These are phyloP conservation scores for Yamagishiella unicocca DNA, from an alignment of 139 green algal genomes.

Conservation along the genomic window DNA sequence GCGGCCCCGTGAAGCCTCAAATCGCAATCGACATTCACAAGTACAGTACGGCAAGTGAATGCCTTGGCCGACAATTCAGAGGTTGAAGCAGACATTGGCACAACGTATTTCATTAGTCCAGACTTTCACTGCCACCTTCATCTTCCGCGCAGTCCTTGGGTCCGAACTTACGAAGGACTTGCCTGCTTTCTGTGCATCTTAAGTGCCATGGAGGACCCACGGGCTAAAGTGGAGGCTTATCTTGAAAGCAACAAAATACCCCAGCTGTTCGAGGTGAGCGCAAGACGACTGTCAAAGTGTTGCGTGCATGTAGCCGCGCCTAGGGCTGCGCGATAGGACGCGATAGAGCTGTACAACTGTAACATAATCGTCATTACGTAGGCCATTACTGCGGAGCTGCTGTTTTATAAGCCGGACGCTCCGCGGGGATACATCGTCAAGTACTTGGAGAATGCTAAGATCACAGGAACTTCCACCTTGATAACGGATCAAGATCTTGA, in stretches of 20 bases:
- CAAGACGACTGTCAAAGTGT: neutral
- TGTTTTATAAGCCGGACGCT: constrained; percentile 48
- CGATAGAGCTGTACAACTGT: neutral
- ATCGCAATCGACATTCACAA: too few species aligned
- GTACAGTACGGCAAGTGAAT: too few species aligned
- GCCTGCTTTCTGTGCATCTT: too few species aligned
- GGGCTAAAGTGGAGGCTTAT: constrained; percentile 32
- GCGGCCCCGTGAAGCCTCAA: too few species aligned
- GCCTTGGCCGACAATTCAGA: too few species aligned
- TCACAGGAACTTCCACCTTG: neutral
- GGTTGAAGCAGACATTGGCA: too few species aligned
- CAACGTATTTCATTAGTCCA: too few species aligned
- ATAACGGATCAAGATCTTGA: constrained; percentile 45
- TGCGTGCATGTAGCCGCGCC: neutral
- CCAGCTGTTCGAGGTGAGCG: constrained; percentile 43
- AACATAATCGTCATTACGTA: neutral
- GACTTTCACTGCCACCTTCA: too few species aligned
- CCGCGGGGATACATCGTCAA: constrained; percentile 38
- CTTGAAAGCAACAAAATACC: constrained; percentile 49
- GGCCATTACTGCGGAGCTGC: constrained; percentile 43
- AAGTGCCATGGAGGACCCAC: constrained; percentile 16
- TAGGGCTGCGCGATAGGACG: neutral
- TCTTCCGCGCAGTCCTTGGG: too few species aligned
- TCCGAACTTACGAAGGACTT: constrained; percentile 6
- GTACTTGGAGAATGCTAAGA: constrained; percentile 42